Base-by-base conservation (phyloP, 75 land plant species). In the Larix kaempferi region DNA sequence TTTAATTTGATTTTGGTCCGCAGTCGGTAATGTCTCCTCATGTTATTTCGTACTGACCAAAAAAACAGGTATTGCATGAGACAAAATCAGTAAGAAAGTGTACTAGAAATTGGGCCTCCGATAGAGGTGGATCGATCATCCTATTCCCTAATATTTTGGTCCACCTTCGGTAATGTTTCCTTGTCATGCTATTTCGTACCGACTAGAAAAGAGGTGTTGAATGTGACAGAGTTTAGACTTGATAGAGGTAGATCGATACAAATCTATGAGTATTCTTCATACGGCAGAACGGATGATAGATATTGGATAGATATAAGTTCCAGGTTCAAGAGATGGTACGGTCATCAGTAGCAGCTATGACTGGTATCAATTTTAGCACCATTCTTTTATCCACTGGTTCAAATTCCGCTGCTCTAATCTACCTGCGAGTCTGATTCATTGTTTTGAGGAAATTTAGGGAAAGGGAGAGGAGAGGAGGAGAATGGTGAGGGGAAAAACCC, bases 101-200 rank as follows among this genome's bases (percentile, higher is more conserved):
- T 87, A 90, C 84, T 87, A 8, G 64, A 62, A 62, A n/a, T 25
- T 7, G 7, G 10, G 64, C 12, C 2, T 4, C 11, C 25, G 22
- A n/a, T 25, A 25, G 12, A n/a, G 25, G 64, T 16, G 25, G 54
- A 49, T 10, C 54, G 12, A 49, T 49, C 54, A 49, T 49, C 54
- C 12, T 11, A 10, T 6, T 49, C 10, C 10, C 54, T 49, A 12
- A 11, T 11, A 72, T 49, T 4, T 72, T 41, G 65, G 25, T 22
- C 25, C 25, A 62, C 22, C 11, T 22, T n/a, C 10, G 26, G 65
- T 2, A 62, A 17, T 62, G 25, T n/a, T 8, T 62, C 19, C 19
- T 25, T 62, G 14, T 25, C 11, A 11, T 22, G 65, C 17, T 25
- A 7, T 25, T 11, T 8, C 65, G 22, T 62, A n/a, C 25, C 12